phyloP scores from a whole-genome alignment of 441 rosid genomes.

The Capsella rubella region DNA sequence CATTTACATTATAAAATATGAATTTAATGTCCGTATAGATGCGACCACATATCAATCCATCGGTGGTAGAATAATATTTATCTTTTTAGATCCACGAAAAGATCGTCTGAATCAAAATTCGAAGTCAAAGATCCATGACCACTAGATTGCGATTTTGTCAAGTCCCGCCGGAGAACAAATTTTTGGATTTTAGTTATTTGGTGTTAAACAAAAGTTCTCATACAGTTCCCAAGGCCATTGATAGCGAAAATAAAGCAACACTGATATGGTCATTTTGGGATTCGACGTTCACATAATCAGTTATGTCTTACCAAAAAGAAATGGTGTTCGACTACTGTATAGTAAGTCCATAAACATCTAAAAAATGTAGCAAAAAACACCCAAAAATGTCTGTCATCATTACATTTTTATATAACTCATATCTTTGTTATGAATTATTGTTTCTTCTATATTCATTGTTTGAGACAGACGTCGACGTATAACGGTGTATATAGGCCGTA shows the following conservation, averaged over 20 bases:
- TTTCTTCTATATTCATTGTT: neutral
- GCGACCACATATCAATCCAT: no score
- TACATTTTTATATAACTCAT: no score
- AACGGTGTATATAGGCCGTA: neutral
- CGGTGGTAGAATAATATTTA: no score
- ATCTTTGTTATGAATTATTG: neutral
- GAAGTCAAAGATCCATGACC: neutral
- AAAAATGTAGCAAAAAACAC: neutral
- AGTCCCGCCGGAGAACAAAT: neutral
- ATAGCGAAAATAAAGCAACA: neutral
- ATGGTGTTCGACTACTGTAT: neutral
- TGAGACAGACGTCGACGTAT: slow-evolving; percentile 14
- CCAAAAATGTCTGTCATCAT: neutral
- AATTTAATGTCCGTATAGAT: no score
- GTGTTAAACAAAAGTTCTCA: neutral
- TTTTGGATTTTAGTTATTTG: neutral
- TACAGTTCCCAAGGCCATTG: neutral
- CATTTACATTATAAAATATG: no score
- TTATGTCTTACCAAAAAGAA: neutral
- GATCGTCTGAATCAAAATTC: no score
- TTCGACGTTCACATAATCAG: neutral
- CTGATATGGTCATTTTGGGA: no score
- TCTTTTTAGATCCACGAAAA: no score
- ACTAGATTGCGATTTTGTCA: neutral
- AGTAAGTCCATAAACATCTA: neutral